phyloP scores from a whole-genome alignment of 768 basidiomycete species.

The Rhodotorula graminis region DNA sequence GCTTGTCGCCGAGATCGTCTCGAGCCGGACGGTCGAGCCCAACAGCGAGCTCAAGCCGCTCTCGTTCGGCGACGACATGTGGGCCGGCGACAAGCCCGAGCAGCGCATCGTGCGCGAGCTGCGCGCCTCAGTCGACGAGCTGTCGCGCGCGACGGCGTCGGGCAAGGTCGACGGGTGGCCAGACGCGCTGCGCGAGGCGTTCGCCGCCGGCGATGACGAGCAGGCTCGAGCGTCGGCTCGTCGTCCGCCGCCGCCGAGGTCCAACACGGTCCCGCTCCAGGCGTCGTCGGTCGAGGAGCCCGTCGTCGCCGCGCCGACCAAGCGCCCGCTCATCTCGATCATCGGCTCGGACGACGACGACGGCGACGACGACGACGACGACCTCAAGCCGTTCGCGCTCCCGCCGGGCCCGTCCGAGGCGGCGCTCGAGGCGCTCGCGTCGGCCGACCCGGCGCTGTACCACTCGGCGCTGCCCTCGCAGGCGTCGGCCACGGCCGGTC shows the following conservation, averaged over 20 bases:
- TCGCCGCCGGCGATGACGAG: neutral
- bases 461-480: slow-evolving; percentile 60
- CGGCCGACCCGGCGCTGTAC: slow-evolving; percentile 75
- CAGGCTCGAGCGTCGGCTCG: neutral
- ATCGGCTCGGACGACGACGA: slow-evolving; percentile 49
- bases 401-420: slow-evolving; percentile 38
- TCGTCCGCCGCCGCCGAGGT: neutral
- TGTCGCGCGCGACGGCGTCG: slow-evolving; percentile 28
- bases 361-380: slow-evolving; percentile 40
- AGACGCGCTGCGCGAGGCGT: neutral
- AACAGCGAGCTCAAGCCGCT: slow-evolving; percentile 59
- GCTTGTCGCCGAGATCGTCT: slow-evolving; percentile 73
- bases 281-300: slow-evolving; percentile 17
- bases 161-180: slow-evolving; percentile 32
- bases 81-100: slow-evolving; percentile 71
- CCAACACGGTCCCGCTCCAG: slow-evolving; percentile 3
- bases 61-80: slow-evolving; percentile 63
- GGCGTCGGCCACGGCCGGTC: slow-evolving; percentile 42
- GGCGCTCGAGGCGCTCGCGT: slow-evolving; percentile 57
- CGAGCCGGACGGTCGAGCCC: slow-evolving; percentile 42
- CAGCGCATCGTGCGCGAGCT: slow-evolving; percentile 63
- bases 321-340: slow-evolving; percentile 52
- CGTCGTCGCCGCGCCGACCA: neutral
- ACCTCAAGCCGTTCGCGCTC: slow-evolving; percentile 36
- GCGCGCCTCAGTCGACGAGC: slow-evolving; percentile 48